Percentiles rank a stretch among this genome's conserved stretches.
Evolutionary conservation across 2,329 filamentous ascomycete genomes (phyloP).

Genomic region (Teratosphaeria destructans): DNA sequence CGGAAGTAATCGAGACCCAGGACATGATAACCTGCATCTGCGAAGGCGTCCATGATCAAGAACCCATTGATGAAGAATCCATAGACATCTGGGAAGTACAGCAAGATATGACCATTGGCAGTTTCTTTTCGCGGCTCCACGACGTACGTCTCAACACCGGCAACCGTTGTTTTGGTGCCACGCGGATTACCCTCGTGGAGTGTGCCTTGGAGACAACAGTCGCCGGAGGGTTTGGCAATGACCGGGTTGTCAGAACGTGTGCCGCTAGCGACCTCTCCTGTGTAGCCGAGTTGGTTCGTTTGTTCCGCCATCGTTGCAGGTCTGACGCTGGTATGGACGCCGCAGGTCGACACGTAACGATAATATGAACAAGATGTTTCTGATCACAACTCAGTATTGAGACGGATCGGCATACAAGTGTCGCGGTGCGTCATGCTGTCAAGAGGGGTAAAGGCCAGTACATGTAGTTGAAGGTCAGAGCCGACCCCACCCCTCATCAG

Average conservation of each 20-base stretch:
- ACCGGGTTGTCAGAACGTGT: background rate
- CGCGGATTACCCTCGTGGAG: conserved; percentile 10
- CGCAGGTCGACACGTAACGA: background rate
- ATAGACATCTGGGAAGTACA: conserved; percentile 14
- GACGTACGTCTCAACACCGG: conserved; percentile 11
- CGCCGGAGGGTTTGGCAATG: conserved; percentile 8
- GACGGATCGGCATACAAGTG: background rate
- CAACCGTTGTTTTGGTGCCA: conserved; percentile 7
- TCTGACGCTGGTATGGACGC: background rate
- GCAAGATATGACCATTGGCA: conserved; percentile 12
- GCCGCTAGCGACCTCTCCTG: background rate
- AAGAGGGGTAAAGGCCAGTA: no score
- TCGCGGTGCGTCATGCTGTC: no score
- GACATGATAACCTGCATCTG: conserved; percentile 9
- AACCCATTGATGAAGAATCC: conserved; percentile 12
- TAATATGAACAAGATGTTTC: background rate
- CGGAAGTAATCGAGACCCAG: conserved; percentile 13
- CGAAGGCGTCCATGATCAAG: conserved; percentile 13
- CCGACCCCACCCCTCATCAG: no score
- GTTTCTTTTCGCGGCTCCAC: conserved; percentile 5
- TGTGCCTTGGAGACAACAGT: conserved; percentile 8
- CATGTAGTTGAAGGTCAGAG: no score
- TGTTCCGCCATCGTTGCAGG: background rate
- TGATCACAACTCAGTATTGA: background rate
- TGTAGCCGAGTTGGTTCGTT: background rate